Percentiles rank a stretch among this genome's conserved stretches.
Evolutionary conservation across 2,329 filamentous ascomycete genomes (phyloP).

Genomic region (Plenodomus lindquistii): DNA sequence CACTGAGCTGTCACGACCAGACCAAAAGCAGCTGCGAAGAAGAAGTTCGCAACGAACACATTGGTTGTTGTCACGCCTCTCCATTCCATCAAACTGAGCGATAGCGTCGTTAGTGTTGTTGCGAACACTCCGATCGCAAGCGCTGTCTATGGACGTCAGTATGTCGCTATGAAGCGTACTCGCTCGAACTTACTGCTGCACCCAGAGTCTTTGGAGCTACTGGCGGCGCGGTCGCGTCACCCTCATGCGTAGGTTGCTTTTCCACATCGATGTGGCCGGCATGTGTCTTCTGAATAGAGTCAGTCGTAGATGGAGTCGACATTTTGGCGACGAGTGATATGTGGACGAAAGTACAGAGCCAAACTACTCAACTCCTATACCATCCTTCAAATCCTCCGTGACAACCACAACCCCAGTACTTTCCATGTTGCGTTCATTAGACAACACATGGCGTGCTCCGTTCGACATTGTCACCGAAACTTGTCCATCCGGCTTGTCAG

Average conservation of each 20-base stretch:
- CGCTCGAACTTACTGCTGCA: conserved; percentile 12
- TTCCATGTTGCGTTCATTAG: not conserved
- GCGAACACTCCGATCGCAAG: conserved; percentile 59
- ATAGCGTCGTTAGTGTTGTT: conserved; percentile 59
- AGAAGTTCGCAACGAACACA: conserved; percentile 60
- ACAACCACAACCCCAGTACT: too few species aligned
- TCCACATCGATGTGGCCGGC: conserved; percentile 14
- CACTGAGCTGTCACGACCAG: conserved; percentile 61
- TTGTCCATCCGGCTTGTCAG: too few species aligned
- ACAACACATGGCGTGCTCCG: not conserved
- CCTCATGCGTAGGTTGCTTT: conserved; percentile 15
- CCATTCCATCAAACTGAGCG: conserved; percentile 60
- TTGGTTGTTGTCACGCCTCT: conserved; percentile 56
- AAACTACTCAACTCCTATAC: too few species aligned
- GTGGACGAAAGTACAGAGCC: too few species aligned
- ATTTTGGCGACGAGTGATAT: conserved; percentile 1
- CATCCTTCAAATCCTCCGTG: too few species aligned
- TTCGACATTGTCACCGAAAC: too few species aligned
- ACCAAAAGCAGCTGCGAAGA: conserved; percentile 56
- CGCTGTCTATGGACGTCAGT: conserved; percentile 46
- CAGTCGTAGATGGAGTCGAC: conserved; percentile 5
- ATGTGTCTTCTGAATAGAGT: conserved; percentile 10
- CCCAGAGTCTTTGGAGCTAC: conserved; percentile 13
- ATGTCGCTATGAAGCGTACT: not conserved
- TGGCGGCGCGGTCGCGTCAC: not conserved